Evolutionary conservation across 2,329 filamentous ascomycete genomes (phyloP), one percentile per base, ranked within the genome.

Genomic region (Diaporthe caulivora): DNA sequence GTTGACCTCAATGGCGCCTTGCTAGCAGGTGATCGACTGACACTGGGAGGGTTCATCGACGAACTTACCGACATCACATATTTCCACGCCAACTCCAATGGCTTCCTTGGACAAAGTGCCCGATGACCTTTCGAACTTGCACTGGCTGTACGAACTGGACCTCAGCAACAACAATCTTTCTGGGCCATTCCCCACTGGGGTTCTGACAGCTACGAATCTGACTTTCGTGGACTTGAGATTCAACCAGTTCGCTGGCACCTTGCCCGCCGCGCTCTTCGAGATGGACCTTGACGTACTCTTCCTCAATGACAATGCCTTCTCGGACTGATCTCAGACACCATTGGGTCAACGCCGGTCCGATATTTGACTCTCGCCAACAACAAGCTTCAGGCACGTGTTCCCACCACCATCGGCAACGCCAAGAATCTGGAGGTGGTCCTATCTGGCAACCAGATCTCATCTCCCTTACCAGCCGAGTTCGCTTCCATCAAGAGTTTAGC

Each of bases 61-160:
- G 31, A 55, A 55, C 53, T 55, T 21, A 34, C 26, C 26, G 29
- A 55, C 53, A 55, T 55, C 26, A 55, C 53, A 21, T 55, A 31
- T 11, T 55, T 55, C 53, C 53, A 55, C 53, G 53, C 53, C 53
- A 55, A 55, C 53, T 55, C 53, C 29, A 55, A 37, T 11, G 54
- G 54, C 31, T 57, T 57, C 11, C 21, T 57, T 11, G 31, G 31
- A 57, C 18, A 57, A 57, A 5, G 21, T 37, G 2, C 54, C 24
- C 9, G 54, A 24, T 24, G 21, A 37, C 18, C 54, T 37, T 34
- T 58, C 55, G 34, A 40, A 7, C 21, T 31, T 57, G 10, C 34
- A 58, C 34, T 58, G 34, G 55, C 15, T 40, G 34, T 58, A 58
- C 31, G 31, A 58, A 24, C 24, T 58, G 18, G 55, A 40, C 17